Evolutionary conservation across 495 filamentous ascomycete species (phyloP), one percentile per base, ranked within the genome.

Genomic region (Haplographium delicatum): DNA sequence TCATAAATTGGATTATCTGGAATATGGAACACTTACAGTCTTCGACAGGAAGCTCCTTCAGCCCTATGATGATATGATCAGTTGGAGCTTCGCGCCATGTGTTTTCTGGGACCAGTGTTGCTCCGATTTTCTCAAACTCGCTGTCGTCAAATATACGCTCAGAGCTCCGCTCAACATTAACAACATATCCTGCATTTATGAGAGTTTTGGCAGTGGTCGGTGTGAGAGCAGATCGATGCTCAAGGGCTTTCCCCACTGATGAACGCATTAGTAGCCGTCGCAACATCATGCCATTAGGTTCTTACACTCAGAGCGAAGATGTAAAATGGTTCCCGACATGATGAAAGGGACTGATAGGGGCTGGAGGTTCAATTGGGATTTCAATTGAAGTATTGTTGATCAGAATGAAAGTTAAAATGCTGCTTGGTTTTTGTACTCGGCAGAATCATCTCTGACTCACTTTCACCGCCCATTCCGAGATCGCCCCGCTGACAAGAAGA

Each of bases 31-130:
- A 65, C 73, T 68, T 65, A 75, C 78, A 89, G 26, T 83, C 81
- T 59, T 95, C 85, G 62, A 94, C 89, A 5, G 87, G 88, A 13
- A 96, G 76, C 72, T 96, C 93, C 78, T 98, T 98, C 41, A 98
- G 75, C 30, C 93, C 91, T 53, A 96, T 75, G 59, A 95, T 88
- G 61, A 89, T 88, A 61, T 91, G 80, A 50, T 89, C 81, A 55
- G 75, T 71, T 19, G 93, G 89, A 0, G 83, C 87, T 46, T 77
- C 68, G 15, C 64, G 73, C 91, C 93, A 97, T 39, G 81, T 88
- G 24, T 86, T 83, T 59, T 88, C 84, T 13, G 83, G 80, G 4
- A 96, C 86, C n/a, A 96, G 72, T 3, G 71, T 83, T 22, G 83
- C 85, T 25, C 89, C 90, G 16, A 81, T 73, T 16, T 63, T 68